Base-by-base conservation (phyloP, 192 early-diverging fungal species). In the Kappamyces sp. region DNA sequence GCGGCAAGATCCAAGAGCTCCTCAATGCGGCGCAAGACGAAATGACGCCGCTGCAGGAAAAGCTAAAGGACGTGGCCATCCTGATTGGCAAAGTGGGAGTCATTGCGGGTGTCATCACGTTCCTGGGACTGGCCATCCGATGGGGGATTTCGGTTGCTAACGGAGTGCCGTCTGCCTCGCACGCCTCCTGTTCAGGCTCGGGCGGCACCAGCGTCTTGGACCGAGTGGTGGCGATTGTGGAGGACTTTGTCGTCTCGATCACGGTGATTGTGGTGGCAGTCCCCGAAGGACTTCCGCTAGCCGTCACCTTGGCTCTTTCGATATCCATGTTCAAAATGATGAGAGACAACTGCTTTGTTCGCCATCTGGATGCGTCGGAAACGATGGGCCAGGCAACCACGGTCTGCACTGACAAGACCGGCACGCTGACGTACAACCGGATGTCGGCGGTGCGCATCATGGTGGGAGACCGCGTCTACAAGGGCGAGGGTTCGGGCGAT, bases 301-400 rank as follows among this genome's bases (percentile, higher is more conserved):
- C 81, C 12, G 81, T 83, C 15, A 83, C 81, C 8, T 74, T 83
- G 40, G 75, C 78, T 13, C 64, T 83, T 2, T 75, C 81, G 32
- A 76, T 80, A 53, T 75, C 73, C 55, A 83, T 83, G 81, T 83
- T 83, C 69, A 81, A 81, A 54, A 83, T 83, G 81, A 83, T 83
- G 44, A 52, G 70, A 43, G 81, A 83, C 60, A 77, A 77, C n/a
- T 83, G 81, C 62, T 83, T 83, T 53, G 81, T 83, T 6, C 64
- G 81, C 31, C 81, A 83, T 54, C 59, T 83, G 49, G 75, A 80
- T 52, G 81, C 81, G 1, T 78, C 76, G 7, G 81, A 83, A 59
- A 83, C 81, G 1, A 83, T 83, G 81, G 81, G 81, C 23, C 73
- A 83, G 58, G 81, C 81, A 15, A 83, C 81, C 3, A 76, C 73